Base-by-base conservation (phyloP, 2,329 filamentous ascomycete genomes). In the Ascomycota sp. region DNA sequence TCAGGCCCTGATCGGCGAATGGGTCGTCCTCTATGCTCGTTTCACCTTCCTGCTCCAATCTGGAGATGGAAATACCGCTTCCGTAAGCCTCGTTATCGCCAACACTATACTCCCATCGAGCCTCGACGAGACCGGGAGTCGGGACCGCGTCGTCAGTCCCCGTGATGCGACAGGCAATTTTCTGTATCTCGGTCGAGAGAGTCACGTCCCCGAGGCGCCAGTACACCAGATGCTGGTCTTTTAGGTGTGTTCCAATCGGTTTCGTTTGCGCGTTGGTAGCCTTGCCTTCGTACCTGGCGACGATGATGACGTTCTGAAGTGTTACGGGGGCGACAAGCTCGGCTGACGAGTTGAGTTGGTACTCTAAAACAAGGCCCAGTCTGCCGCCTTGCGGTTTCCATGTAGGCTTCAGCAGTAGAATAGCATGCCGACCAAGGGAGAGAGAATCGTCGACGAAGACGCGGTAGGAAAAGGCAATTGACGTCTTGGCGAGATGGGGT, bases 401-500 rank as follows among this genome's bases (percentile, higher is more conserved):
- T 1, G 64, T 65, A 4, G 81, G 75, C 13, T 67, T 69, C 27
- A 93, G 57, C 11, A 77, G 56, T 9, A 94, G 56, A 0, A 85
- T 83, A 8, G 76, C 75, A 41, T 80, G 73, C 4, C 56, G 46
- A 5, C 52, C 53, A 5, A 65, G 51, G 3, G 51, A 38, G 2
- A 52, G 36, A 5, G 52, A 40, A n/a, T 66, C 59, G 25, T 83
- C 73, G 20, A 79, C 53, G 40, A 89, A 80, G 8, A 94, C 61
- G 43, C 85, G 79, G 51, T 95, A 98, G 35, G 89, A 92, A 57
- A 98, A 95, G 7, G 77, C 86, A 6, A 86, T 73, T 0, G 75
- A 67, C 2, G 80, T 75, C 42, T 75, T 71, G 40, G 72, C 62
- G 36, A 94, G 66, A 45, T 75, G 71, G 10, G 71, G 62, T 6